Conservation (phyloP, 306 rosid species). For the Arachis hypogaea region DNA sequence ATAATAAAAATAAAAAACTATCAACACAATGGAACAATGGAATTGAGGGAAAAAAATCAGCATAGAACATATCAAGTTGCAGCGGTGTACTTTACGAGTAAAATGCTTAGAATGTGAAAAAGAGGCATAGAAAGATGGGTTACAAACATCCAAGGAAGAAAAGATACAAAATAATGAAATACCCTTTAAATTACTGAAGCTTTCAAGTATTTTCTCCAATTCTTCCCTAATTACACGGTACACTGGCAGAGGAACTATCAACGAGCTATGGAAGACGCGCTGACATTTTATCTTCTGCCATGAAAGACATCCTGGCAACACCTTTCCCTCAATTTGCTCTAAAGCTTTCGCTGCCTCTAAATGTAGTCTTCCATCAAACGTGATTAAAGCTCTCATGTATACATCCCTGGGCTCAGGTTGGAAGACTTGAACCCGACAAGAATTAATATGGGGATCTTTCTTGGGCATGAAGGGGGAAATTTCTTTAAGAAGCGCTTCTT, state of each 20-base stretch:
- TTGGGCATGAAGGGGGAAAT: slow-evolving; percentile 73
- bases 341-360: slow-evolving; percentile 93
- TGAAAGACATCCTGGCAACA: slow-evolving; percentile 67
- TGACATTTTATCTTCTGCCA: slow-evolving; percentile 96
- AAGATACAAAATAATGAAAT: slow-evolving; percentile 31
- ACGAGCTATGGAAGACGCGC: slow-evolving; percentile 73
- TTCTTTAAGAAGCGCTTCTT: slow-evolving; percentile 74
- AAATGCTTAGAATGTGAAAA: slow-evolving; percentile 18
- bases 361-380: slow-evolving; percentile 91
- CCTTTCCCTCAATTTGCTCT: slow-evolving; percentile 83
- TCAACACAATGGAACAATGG: not conserved
- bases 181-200: slow-evolving; percentile 60
- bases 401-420: slow-evolving; percentile 64
- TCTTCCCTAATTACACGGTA: slow-evolving; percentile 63
- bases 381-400: slow-evolving; percentile 71
- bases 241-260: slow-evolving; percentile 66
- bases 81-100: slow-evolving; percentile 23
- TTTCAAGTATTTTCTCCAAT: slow-evolving; percentile 57
- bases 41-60: not conserved
- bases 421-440: slow-evolving; percentile 73
- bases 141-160: slow-evolving; percentile 32
- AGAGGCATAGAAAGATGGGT: slow-evolving; percentile 19
- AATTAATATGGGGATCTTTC: slow-evolving; percentile 47
- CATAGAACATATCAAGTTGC: not conserved
- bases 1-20: not conserved